Evolutionary conservation across 169 alveolate species (phyloP).

Genomic region (Cryptosporidium muris): DNA sequence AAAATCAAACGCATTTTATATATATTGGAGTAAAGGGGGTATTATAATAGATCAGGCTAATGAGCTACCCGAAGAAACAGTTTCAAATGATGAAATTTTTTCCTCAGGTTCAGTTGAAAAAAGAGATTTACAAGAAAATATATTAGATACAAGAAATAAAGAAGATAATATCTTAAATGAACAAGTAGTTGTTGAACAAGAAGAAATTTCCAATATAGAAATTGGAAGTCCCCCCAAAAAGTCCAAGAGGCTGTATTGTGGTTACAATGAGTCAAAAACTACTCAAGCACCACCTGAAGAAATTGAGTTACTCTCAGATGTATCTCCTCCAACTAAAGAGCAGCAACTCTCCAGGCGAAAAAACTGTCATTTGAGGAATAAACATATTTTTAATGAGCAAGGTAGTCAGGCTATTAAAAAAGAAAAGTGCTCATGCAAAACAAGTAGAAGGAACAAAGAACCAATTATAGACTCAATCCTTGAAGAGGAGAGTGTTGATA

Average conservation of each 20-base stretch:
- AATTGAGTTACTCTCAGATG: no score
- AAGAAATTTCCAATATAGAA: slow-evolving; percentile 59
- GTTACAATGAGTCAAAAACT: no score
- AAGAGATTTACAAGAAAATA: slow-evolving; percentile 67
- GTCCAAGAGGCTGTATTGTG: no score
- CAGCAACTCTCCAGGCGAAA: no score
- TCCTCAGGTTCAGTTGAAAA: no score
- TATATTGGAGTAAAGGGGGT: slow-evolving; percentile 72
- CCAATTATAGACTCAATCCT: slow-evolving; percentile 71
- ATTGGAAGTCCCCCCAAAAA: no score
- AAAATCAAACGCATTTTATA: slow-evolving; percentile 68
- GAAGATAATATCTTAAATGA: no score
- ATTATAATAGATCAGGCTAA: slow-evolving; percentile 73
- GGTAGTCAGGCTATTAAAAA: no score
- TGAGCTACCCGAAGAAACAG: slow-evolving; percentile 73
- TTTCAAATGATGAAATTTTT: slow-evolving; percentile 71
- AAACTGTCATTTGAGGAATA: no score
- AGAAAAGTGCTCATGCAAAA: slow-evolving; percentile 69
- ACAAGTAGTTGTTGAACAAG: slow-evolving; percentile 72
- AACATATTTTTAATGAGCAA: no score
- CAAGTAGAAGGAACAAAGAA: slow-evolving; percentile 70
- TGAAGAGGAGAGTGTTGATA: slow-evolving; percentile 66
- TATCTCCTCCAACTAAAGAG: no score
- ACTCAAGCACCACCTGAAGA: no score
- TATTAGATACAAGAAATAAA: slow-evolving; percentile 19